Evolutionary conservation across 2,329 filamentous ascomycete species (phyloP).

Genomic region (Nothophoma quercina): DNA sequence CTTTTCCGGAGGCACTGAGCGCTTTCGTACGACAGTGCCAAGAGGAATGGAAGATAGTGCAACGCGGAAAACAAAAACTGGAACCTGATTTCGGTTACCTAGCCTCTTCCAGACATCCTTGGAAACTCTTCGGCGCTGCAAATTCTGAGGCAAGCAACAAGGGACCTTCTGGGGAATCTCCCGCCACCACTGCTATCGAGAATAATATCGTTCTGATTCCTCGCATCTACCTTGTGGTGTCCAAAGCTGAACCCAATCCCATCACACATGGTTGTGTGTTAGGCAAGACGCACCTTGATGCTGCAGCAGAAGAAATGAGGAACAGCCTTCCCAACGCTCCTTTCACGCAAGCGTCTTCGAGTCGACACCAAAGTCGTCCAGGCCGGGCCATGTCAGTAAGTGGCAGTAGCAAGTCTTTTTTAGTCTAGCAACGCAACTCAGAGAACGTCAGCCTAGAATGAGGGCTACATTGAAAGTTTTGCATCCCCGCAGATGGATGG

Average conservation of each 20-base stretch:
- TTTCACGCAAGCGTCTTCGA: background rate
- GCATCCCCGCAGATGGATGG: no score
- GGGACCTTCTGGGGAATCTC: background rate
- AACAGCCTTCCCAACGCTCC: background rate
- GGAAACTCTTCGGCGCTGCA: background rate
- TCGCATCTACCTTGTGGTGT: background rate
- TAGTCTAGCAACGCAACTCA: no score
- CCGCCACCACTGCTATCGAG: background rate
- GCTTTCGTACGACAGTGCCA: background rate
- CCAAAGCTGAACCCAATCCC: background rate
- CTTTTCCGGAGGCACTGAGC: background rate
- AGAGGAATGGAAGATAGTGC: background rate
- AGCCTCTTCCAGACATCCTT: background rate
- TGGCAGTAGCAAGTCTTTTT: background rate
- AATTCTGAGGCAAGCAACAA: background rate
- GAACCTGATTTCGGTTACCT: background rate
- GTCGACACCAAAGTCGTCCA: background rate
- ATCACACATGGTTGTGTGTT: background rate
- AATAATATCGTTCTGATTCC: background rate
- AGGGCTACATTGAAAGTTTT: no score
- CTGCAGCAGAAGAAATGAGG: background rate
- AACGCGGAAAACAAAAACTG: background rate
- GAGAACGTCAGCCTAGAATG: no score
- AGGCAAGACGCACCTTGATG: background rate
- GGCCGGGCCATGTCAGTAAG: background rate